Evolutionary conservation across 1,284 basidiomycete species (phyloP).

Genomic region (Austropuccinia psidii): DNA sequence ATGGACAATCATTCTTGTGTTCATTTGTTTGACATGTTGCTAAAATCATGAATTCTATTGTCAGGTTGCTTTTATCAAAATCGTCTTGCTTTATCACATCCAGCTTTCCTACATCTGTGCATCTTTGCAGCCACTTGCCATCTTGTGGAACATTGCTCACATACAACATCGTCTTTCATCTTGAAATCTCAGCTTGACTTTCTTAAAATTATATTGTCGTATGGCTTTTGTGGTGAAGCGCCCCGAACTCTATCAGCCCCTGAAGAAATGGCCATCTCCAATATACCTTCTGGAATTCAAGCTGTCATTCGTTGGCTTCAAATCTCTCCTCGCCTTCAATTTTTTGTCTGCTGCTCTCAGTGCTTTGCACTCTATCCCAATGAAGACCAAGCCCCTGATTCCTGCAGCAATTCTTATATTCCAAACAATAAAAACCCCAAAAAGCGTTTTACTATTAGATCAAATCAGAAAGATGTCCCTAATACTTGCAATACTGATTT

Average conservation of each 20-base stretch:
- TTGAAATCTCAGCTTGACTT: conserved; percentile 9
- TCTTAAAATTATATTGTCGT: background rate
- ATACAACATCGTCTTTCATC: background rate
- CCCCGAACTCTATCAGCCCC: background rate
- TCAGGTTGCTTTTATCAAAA: background rate
- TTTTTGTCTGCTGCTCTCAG: background rate
- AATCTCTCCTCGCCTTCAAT: background rate
- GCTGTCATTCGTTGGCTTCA: conserved; percentile 11
- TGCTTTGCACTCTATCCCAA: conserved; percentile 10
- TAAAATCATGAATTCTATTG: background rate
- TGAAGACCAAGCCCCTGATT: background rate
- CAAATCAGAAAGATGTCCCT: background rate
- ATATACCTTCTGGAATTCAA: background rate
- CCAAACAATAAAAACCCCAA: too few species aligned
- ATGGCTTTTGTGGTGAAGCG: background rate
- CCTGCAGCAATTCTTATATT: background rate
- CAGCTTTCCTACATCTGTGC: background rate
- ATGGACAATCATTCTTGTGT: background rate
- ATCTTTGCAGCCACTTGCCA: background rate
- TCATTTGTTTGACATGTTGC: background rate
- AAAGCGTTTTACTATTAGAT: too few species aligned
- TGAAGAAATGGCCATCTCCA: background rate
- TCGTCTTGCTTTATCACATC: background rate
- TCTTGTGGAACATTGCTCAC: conserved; percentile 2
- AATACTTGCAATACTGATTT: background rate